These are phyloP conservation scores for Ploettnerulaceae sp. DNA, from an alignment of 2,329 filamentous ascomycete genomes.

Conservation along the genomic window DNA sequence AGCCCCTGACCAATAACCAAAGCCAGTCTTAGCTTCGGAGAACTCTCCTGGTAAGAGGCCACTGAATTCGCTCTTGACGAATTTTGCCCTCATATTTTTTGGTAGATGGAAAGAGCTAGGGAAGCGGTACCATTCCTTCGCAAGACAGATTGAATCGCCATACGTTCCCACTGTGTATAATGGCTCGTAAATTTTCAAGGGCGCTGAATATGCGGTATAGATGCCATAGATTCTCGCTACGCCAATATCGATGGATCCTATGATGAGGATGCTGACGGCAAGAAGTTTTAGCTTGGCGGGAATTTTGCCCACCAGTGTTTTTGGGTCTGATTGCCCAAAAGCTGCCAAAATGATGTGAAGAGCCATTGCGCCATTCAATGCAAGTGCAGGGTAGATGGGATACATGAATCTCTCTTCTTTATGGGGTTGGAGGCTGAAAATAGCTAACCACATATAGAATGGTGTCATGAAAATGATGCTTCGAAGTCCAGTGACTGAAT, in stretches of 20 bases:
- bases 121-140: slow-evolving; percentile 98
- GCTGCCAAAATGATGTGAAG: slow-evolving; percentile 75
- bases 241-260: slow-evolving; percentile 61
- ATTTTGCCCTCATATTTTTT: slow-evolving; percentile 76
- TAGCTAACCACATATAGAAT: slow-evolving; percentile 90
- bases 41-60: slow-evolving; percentile 91
- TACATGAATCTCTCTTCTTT: slow-evolving; percentile 99
- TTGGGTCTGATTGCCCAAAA: slow-evolving; percentile 65
- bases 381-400: slow-evolving; percentile 85
- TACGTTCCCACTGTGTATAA: slow-evolving; percentile 53
- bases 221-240: slow-evolving; percentile 70
- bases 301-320: slow-evolving; percentile 63
- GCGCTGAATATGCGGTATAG: slow-evolving; percentile 78
- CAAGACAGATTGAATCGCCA: slow-evolving; percentile 76
- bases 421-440: slow-evolving; percentile 90
- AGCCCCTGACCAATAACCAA: slow-evolving; percentile 73
- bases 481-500: slow-evolving; percentile 66
- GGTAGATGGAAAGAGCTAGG: slow-evolving; percentile 90
- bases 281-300: slow-evolving; percentile 70
- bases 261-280: slow-evolving; percentile 53
- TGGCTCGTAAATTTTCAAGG: slow-evolving; percentile 64
- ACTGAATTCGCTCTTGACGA: slow-evolving; percentile 83
- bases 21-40: slow-evolving; percentile 62
- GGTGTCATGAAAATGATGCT: slow-evolving; percentile 74
- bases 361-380: slow-evolving; percentile 80